phyloP scores from a whole-genome alignment of 192 early-diverging fungal species.

The Linnemannia zychae region DNA sequence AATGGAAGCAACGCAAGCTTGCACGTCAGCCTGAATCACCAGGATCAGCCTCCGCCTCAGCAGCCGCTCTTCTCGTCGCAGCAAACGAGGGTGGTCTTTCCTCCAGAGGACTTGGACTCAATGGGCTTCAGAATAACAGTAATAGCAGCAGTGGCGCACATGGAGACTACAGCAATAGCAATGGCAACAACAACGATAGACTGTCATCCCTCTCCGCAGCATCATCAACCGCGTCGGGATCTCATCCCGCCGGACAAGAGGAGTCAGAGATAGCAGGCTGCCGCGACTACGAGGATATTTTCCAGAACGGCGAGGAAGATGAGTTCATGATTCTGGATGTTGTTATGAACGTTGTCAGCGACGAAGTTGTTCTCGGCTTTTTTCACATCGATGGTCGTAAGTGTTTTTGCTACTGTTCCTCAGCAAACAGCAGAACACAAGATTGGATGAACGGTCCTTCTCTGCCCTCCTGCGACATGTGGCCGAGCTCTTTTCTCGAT shows the following conservation, averaged over 20 bases:
- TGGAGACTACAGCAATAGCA: background rate
- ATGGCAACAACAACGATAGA: background rate
- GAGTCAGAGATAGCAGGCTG: conserved; percentile 2
- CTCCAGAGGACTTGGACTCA: conserved; percentile 31
- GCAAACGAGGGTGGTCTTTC: conserved; percentile 33
- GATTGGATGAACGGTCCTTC: background rate
- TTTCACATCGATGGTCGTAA: conserved; percentile 62
- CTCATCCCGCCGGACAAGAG: background rate
- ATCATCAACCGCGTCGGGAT: conserved; percentile 1
- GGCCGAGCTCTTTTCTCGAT: background rate
- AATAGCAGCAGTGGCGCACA: background rate
- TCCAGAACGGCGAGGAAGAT: conserved; percentile 40
- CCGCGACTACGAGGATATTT: conserved; percentile 38
- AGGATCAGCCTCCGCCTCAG: conserved; percentile 1
- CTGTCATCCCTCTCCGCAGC: conserved; percentile 12
- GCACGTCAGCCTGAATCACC: conserved; percentile 8
- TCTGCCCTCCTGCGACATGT: background rate
- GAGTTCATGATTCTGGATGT: conserved; percentile 60
- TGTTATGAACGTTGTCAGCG: conserved; percentile 61
- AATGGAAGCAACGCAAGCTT: conserved; percentile 44
- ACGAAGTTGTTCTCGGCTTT: conserved; percentile 60
- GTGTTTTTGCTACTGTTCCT: background rate
- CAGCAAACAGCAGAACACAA: background rate
- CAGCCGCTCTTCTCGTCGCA: conserved; percentile 27
- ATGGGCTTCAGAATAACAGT: background rate